Evolutionary conservation across 129 eudicot genomes (phyloP).

Genomic region (Cynara cardunculus): DNA sequence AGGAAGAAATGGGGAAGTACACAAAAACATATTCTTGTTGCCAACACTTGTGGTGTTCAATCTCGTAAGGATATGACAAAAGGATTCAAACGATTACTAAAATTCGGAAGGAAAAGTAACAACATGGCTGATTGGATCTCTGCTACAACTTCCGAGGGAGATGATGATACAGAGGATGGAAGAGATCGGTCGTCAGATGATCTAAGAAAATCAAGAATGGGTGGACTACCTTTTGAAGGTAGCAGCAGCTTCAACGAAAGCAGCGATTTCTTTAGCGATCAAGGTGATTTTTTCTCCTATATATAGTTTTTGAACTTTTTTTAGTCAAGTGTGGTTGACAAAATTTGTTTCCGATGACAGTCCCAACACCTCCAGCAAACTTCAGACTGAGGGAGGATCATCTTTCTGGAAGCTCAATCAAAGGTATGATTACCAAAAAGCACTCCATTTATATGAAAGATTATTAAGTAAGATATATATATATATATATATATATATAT

Average conservation of each 20-base stretch:
- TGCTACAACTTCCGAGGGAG: conserved; percentile 98
- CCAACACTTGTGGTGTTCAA: conserved; percentile 49
- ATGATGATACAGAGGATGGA: conserved; percentile 93
- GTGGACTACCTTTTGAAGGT: conserved; percentile 64
- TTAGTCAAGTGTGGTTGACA: neutral
- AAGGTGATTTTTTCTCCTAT: conserved; percentile 44
- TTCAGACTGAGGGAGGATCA: conserved; percentile 89
- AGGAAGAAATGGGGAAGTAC: conserved; percentile 97
- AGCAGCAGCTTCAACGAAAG: conserved; percentile 51
- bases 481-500: no score
- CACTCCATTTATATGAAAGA: neutral
- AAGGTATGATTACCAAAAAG: conserved; percentile 38
- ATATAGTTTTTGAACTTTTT: neutral
- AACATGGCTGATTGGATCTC: conserved; percentile 92
- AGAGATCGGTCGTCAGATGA: conserved; percentile 91
- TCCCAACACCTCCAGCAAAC: conserved; percentile 67
- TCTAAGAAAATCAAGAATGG: conserved; percentile 95
- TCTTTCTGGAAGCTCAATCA: conserved; percentile 80
- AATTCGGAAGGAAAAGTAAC: conserved; percentile 90
- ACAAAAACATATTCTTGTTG: conserved; percentile 63
- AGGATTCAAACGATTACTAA: conserved; percentile 86
- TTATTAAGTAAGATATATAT: neutral
- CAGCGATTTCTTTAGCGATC: conserved; percentile 54
- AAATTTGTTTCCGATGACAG: conserved; percentile 39
- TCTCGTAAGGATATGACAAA: conserved; percentile 82